Percentiles rank a stretch among this genome's conserved stretches.
Evolutionary conservation across 2,329 filamentous ascomycete species (phyloP).

Genomic region (Fusarium albidum): DNA sequence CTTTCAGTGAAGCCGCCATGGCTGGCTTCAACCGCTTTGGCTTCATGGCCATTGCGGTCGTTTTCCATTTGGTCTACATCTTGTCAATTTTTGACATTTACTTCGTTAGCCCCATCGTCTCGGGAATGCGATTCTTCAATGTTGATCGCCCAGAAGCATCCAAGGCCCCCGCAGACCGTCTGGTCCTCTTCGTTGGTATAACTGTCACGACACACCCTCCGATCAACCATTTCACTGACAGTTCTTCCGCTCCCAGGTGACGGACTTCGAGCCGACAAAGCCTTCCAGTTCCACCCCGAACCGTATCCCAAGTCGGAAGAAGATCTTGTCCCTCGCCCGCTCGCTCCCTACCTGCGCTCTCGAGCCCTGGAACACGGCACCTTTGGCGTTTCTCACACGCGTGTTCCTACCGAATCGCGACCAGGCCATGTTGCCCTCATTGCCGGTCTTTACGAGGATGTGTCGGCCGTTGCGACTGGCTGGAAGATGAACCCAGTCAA

Average conservation of each 20-base stretch:
- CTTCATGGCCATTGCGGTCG: slow-evolving; percentile 86
- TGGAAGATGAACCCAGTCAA: slow-evolving; percentile 99
- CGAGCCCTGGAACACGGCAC: slow-evolving; percentile 89
- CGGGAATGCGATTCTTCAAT: slow-evolving; percentile 86
- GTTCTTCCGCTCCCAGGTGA: slow-evolving; percentile 65
- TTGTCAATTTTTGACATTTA: slow-evolving; percentile 98
- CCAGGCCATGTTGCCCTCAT: slow-evolving; percentile 97
- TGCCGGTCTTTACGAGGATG: slow-evolving; percentile 95
- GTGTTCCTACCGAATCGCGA: slow-evolving; percentile 94
- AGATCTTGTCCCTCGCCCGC: slow-evolving; percentile 76
- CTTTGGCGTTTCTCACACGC: slow-evolving; percentile 96
- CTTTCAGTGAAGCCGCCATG: slow-evolving; percentile 50
- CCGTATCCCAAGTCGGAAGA: slow-evolving; percentile 75
- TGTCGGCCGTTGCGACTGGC: slow-evolving; percentile 94
- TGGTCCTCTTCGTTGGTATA: slow-evolving; percentile 91
- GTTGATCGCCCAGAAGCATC: slow-evolving; percentile 67
- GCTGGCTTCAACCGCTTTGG: slow-evolving; percentile 71
- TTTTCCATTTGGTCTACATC: slow-evolving; percentile 94
- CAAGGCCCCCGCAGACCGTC: slow-evolving; percentile 83
- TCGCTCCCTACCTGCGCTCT: slow-evolving; percentile 91
- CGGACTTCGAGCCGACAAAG: slow-evolving; percentile 95
- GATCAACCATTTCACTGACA: slow-evolving; percentile 15
- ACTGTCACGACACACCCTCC: neutral
- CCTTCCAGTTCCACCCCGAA: slow-evolving; percentile 91
- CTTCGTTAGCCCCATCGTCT: slow-evolving; percentile 96